Evolutionary conservation across 2,329 filamentous ascomycete species (phyloP).

Genomic region (Cordyceps javanica): DNA sequence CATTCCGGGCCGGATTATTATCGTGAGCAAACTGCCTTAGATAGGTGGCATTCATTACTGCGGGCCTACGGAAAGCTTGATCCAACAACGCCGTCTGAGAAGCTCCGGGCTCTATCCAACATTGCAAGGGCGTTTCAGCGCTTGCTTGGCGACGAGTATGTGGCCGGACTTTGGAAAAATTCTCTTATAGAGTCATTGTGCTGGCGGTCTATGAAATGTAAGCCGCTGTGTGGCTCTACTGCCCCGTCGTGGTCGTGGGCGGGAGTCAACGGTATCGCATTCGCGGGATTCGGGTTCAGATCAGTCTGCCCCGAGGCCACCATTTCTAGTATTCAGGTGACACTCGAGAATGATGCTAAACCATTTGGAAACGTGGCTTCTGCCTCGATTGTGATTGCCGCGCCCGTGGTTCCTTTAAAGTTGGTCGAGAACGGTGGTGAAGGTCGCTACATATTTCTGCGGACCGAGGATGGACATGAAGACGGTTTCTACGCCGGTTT

Average conservation of each 20-base stretch:
- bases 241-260: conserved; percentile 7
- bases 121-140: neutral
- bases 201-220: neutral
- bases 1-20: neutral
- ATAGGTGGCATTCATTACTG: neutral
- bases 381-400: neutral
- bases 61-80: neutral
- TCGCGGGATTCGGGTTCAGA: neutral
- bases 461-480: neutral
- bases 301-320: neutral
- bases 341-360: neutral
- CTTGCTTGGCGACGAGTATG: neutral
- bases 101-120: neutral
- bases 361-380: neutral
- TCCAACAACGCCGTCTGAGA: neutral
- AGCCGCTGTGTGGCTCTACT: neutral
- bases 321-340: neutral
- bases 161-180: neutral
- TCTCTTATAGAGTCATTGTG: neutral
- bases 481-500: neutral
- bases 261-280: neutral
- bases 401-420: neutral
- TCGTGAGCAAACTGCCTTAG: neutral
- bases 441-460: neutral
- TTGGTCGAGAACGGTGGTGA: neutral